Evolutionary conservation across 202 grass and related monocot genomes (phyloP).

Genomic region (Schoenoplectus tabernaemontani): DNA sequence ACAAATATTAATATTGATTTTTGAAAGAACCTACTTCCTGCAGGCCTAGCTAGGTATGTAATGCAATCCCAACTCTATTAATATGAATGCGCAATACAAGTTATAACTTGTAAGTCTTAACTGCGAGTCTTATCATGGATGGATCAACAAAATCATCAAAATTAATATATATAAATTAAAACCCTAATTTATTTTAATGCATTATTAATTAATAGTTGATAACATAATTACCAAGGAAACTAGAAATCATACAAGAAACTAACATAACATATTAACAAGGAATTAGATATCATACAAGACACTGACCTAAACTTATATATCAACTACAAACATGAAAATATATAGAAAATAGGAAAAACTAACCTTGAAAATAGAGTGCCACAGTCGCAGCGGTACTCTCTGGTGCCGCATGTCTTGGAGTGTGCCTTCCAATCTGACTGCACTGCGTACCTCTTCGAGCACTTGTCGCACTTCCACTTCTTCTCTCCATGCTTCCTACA

Average conservation of each 20-base stretch:
- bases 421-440: constrained; percentile 99
- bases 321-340: not conserved
- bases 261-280: not conserved
- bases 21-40: not conserved
- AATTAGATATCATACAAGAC: not conserved
- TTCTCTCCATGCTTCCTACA: constrained; percentile 99
- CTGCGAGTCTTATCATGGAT: not conserved
- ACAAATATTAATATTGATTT: not conserved
- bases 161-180: not conserved
- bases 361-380: constrained; percentile 71
- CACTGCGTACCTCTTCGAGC: constrained; percentile 79
- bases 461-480: constrained; percentile 99
- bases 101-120: not conserved
- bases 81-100: not conserved
- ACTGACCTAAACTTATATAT: not conserved
- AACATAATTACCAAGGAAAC: not conserved
- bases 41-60: not conserved
- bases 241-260: not conserved
- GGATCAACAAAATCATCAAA: not conserved
- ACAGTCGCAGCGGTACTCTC: constrained; percentile 93
- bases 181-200: not conserved
- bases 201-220: not conserved
- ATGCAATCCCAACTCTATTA: not conserved
- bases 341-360: not conserved
- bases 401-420: constrained; percentile 80